Percentiles rank a stretch among this genome's conserved stretches.
These are phyloP conservation scores for Helotiales sp. DNA, from an alignment of 2,329 filamentous ascomycete genomes.

Conservation along the genomic window DNA sequence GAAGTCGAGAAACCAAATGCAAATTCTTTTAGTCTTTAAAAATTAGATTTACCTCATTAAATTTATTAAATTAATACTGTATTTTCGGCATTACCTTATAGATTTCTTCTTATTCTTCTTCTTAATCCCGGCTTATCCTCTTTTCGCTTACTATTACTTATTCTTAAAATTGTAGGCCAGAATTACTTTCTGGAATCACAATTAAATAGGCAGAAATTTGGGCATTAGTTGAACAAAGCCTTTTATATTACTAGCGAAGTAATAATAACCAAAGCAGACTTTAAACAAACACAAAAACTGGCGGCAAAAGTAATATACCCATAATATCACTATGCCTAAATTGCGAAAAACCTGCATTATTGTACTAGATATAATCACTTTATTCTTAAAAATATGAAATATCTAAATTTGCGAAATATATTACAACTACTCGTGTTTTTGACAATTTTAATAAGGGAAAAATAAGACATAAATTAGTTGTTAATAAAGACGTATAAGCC, in stretches of 20 bases:
- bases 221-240: conserved; percentile 3
- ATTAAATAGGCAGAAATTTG: conserved; percentile 16
- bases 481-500: too few species aligned
- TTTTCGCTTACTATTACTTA: conserved; percentile 20
- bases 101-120: conserved; percentile 17
- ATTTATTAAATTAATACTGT: conserved; percentile 6
- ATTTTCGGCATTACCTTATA: conserved; percentile 10
- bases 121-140: conserved; percentile 13
- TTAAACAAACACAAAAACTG: conserved; percentile 4
- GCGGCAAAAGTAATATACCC: too few species aligned
- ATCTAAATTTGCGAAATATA: too few species aligned
- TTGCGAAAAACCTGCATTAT: too few species aligned
- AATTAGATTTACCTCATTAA: conserved; percentile 9
- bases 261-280: background rate
- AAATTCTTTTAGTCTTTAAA: conserved; percentile 5
- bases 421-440: too few species aligned
- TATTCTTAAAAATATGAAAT: too few species aligned
- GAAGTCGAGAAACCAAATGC: background rate
- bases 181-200: conserved; percentile 18
- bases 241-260: background rate
- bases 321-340: too few species aligned
- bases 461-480: too few species aligned
- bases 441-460: too few species aligned
- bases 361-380: too few species aligned
- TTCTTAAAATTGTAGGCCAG: conserved; percentile 18